A percentile compares a stretch with the other conserved stretches of the same genome.
Evolutionary conservation across 108 stramenopile species (phyloP).

Genomic region (Ochromonas danica): DNA sequence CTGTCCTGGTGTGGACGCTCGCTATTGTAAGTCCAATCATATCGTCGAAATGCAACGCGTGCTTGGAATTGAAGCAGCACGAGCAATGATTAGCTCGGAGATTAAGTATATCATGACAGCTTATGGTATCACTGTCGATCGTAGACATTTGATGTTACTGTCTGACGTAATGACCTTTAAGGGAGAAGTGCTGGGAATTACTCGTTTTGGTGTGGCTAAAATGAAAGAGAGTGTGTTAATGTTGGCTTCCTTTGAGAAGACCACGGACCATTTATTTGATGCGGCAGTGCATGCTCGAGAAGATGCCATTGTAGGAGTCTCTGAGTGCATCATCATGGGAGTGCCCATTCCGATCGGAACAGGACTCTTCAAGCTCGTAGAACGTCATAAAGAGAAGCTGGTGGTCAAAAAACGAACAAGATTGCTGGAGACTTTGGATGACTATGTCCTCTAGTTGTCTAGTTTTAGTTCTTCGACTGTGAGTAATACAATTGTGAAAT

Average conservation of each 20-base stretch:
- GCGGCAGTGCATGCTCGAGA: constrained; percentile 82
- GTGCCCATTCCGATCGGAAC: constrained; percentile 95
- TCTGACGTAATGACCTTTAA: constrained; percentile 99
- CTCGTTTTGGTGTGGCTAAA: constrained; percentile 94
- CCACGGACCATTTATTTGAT: constrained; percentile 97
- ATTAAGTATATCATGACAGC: constrained; percentile 91
- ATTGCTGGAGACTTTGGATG: background rate
- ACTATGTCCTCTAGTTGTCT: no score
- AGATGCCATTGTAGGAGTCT: constrained; percentile 93
- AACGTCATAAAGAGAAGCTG: background rate
- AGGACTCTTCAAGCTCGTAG: constrained; percentile 84
- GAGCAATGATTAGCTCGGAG: constrained; percentile 81
- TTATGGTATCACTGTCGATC: constrained; percentile 94
- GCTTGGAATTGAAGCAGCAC: constrained; percentile 94
- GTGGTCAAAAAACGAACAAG: background rate
- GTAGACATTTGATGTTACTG: constrained; percentile 84
- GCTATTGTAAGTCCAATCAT: constrained; percentile 86
- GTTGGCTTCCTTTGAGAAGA: constrained; percentile 99
- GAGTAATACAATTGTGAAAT: no score
- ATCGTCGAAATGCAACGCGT: constrained; percentile 79
- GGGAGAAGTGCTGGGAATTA: constrained; percentile 95
- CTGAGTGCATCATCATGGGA: constrained; percentile 99
- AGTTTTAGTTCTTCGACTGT: no score
- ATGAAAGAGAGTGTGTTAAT: constrained; percentile 96
- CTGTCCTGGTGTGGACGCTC: constrained; percentile 83